Evolutionary conservation across 2,329 filamentous ascomycete genomes (phyloP).

Genomic region (Ophiobolus disseminans): DNA sequence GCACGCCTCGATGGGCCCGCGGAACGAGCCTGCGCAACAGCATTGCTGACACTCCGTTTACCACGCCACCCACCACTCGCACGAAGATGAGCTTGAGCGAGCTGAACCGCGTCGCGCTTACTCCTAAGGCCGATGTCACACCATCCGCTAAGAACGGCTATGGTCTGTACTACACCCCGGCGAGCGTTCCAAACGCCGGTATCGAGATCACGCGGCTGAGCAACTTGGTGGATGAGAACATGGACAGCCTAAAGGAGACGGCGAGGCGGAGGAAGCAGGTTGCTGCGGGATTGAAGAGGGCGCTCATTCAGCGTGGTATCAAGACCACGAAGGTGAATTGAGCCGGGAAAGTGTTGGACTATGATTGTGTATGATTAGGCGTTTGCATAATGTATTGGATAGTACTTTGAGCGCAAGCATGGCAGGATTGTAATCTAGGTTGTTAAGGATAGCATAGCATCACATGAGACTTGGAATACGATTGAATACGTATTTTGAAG

Average conservation of each 20-base stretch:
- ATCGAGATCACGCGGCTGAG: slow-evolving; percentile 45
- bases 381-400: slow-evolving; percentile 22
- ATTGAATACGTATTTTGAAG: too few relatives aligned
- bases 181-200: slow-evolving; percentile 33
- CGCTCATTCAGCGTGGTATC: slow-evolving; percentile 43
- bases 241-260: slow-evolving; percentile 47
- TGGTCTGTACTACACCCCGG: slow-evolving; percentile 45
- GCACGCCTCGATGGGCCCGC: slow-evolving; percentile 26
- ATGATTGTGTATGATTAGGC: slow-evolving; percentile 35
- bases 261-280: slow-evolving; percentile 48
- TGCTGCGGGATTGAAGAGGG: slow-evolving; percentile 47
- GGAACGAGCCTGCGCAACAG: slow-evolving; percentile 20
- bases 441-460: too few relatives aligned
- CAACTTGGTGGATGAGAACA: slow-evolving; percentile 50
- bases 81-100: slow-evolving; percentile 41
- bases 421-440: not conserved
- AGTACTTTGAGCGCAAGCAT: slow-evolving; percentile 1
- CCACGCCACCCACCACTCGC: slow-evolving; percentile 47
- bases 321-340: slow-evolving; percentile 32
- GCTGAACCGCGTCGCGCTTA: slow-evolving; percentile 38
- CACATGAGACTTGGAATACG: too few relatives aligned
- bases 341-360: not conserved
- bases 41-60: slow-evolving; percentile 39
- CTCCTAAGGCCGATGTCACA: slow-evolving; percentile 38
- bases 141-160: slow-evolving; percentile 39